Percentiles rank a stretch among this genome's conserved stretches.
phyloP scores from a whole-genome alignment of 345 rosid species.

The Salix koriyanagi region DNA sequence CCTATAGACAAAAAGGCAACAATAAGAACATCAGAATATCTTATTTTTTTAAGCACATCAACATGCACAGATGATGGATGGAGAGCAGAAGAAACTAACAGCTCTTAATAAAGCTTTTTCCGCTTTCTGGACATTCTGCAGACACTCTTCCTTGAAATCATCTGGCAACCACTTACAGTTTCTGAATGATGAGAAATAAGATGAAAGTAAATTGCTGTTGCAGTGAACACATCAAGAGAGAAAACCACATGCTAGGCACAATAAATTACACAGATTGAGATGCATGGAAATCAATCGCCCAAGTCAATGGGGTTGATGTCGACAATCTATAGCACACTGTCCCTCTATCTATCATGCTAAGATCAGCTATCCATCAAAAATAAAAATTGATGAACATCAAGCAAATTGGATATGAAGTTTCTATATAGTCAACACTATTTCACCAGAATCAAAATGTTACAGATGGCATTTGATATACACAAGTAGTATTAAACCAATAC shows the following conservation, averaged over 20 bases:
- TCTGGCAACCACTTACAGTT: slow-evolving; percentile 67
- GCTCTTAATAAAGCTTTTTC: slow-evolving; percentile 72
- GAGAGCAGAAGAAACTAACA: slow-evolving; percentile 35
- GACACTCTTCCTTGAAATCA: slow-evolving; percentile 51
- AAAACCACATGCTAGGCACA: not conserved
- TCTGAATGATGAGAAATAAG: slow-evolving; percentile 37
- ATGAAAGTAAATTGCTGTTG: not conserved
- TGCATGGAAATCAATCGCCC: not conserved
- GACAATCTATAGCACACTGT: not conserved
- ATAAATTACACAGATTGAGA: not conserved
- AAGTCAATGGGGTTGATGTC: not conserved
- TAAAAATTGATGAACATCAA: no score
- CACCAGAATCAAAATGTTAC: no score
- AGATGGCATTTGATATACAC: no score
- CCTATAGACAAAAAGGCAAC: slow-evolving; percentile 36
- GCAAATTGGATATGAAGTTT: no score
- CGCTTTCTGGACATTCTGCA: slow-evolving; percentile 40
- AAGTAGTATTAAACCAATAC: no score
- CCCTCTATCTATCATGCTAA: not conserved
- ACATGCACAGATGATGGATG: not conserved
- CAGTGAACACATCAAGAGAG: not conserved
- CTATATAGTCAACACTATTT: no score
- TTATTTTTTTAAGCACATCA: not conserved
- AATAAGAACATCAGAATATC: not conserved
- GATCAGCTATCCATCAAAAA: not conserved